Evolutionary conservation across 140 eudicot genomes (phyloP), one percentile per base, ranked within the genome.

Genomic region (Ambrosia hybrid): DNA sequence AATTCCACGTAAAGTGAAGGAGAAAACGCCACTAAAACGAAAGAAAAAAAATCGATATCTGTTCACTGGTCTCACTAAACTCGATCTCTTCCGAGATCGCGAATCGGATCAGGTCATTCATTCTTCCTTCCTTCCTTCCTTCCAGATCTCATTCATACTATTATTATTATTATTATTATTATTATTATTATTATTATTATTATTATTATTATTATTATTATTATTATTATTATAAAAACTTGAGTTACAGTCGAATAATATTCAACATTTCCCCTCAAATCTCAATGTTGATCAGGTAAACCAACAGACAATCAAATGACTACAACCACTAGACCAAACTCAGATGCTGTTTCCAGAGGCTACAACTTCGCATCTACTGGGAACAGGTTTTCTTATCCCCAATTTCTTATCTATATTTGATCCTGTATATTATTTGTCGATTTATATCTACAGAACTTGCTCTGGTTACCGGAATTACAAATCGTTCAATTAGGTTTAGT

Each of bases 331-430:
- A 65, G 78, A 67, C 36, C 75, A 0, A 89, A 71, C 52, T 76
- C 98, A 12, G 98, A 84, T 15, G 96, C 98, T 63, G 74, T 89
- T 72, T 85, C 96, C 13, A 87, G 70, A 75, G 98, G 96, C 67
- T 89, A 89, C 83, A 87, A 87, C 72, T 89, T 92, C 34, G 92
- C 92, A 61, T 85, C 92, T 68, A 79, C 83, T 92, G 98, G 98
- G 98, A 92, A 79, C 96, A 92, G 91, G 98, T 92, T 6, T 30
- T 52, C 34, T n/a, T 21, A 4, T 56, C 55, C 17, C 57, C 15
- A 45, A 57, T 58, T 67, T 67, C 48, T 39, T 9, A 21, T 21
- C 46, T 45, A 6, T 55, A 4, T 59, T 41, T 59, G 4, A 21
- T 45, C 36, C 15, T 21, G 26, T 21, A 21, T 21, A 21, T 21